Conservation (phyloP, 805 yeast species). For the Ogataea pignaliae region DNA sequence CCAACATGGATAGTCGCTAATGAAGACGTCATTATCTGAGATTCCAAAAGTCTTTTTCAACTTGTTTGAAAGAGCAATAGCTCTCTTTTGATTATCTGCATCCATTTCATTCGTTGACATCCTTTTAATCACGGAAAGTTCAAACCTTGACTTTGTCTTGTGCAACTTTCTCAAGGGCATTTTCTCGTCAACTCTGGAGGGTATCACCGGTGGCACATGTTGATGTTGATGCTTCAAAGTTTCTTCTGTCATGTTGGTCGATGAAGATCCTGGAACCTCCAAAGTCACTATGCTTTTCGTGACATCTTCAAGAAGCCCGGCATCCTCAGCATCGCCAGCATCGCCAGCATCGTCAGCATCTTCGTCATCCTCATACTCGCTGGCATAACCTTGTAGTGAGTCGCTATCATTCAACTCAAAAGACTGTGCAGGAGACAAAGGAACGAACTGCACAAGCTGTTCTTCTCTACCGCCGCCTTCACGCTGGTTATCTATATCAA, state of each 20-base stretch:
- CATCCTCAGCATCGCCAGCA: background rate
- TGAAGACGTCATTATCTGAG: slow-evolving; percentile 49
- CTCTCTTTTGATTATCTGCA: slow-evolving; percentile 24
- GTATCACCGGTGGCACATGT: background rate
- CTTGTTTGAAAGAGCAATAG: slow-evolving; percentile 33
- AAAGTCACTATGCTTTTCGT: background rate
- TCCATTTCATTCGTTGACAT: slow-evolving; percentile 18
- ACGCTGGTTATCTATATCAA: slow-evolving; percentile 14
- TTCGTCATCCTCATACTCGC: background rate
- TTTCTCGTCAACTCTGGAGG: background rate
- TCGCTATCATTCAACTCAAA: background rate
- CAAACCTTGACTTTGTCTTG: slow-evolving; percentile 25
- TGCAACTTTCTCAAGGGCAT: slow-evolving; percentile 5
- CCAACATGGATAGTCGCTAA: slow-evolving; percentile 74
- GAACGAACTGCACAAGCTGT: background rate
- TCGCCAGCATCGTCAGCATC: background rate
- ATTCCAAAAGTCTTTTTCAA: slow-evolving; percentile 38
- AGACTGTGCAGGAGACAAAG: background rate
- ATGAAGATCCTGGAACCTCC: slow-evolving; percentile 1
- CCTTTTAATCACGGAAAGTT: slow-evolving; percentile 28
- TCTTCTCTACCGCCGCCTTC: background rate
- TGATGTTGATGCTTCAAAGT: background rate
- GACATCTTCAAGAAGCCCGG: too few relatives aligned
- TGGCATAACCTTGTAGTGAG: too few relatives aligned
- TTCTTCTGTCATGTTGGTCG: background rate